Percentiles rank a stretch among this genome's conserved stretches.
Evolutionary conservation across 495 filamentous ascomycete genomes (phyloP).

Genomic region (Ramalina peruviana): DNA sequence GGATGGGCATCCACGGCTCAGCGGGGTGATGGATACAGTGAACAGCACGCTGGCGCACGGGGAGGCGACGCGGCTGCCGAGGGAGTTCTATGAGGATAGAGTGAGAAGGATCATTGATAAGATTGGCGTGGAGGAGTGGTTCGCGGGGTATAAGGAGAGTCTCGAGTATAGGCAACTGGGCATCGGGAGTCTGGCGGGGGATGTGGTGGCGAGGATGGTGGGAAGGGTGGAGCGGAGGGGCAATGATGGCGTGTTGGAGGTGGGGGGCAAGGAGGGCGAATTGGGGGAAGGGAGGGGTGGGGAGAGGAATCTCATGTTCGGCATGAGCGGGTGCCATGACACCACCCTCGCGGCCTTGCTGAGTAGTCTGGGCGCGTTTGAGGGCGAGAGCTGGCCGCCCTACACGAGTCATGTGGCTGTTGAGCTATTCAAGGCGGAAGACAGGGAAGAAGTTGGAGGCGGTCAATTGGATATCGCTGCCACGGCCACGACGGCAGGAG

Average conservation of each 20-base stretch:
- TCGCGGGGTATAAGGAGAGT: slow-evolving; percentile 68
- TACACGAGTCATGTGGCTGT: slow-evolving; percentile 86
- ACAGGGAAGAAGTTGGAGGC: not conserved
- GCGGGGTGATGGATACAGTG: slow-evolving; percentile 86
- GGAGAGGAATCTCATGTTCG: slow-evolving; percentile 49
- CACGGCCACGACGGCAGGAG: slow-evolving; percentile 4
- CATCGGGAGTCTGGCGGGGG: slow-evolving; percentile 71
- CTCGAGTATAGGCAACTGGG: slow-evolving; percentile 75
- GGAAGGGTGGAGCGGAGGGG: slow-evolving; percentile 49
- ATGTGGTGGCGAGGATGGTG: slow-evolving; percentile 76
- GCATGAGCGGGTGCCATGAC: slow-evolving; percentile 82
- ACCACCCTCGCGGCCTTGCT: slow-evolving; percentile 78
- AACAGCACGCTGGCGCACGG: slow-evolving; percentile 84
- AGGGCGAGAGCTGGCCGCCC: slow-evolving; percentile 66
- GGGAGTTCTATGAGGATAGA: slow-evolving; percentile 76
- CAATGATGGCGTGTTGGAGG: slow-evolving; percentile 38
- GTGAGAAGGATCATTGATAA: slow-evolving; percentile 55
- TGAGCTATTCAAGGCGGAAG: slow-evolving; percentile 57
- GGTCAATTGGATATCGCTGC: slow-evolving; percentile 3
- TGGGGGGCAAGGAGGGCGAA: slow-evolving; percentile 27
- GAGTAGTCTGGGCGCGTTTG: slow-evolving; percentile 63
- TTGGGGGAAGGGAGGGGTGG: slow-evolving; percentile 24
- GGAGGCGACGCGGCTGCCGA: slow-evolving; percentile 57
- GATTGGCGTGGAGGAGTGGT: slow-evolving; percentile 89
- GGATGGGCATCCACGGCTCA: slow-evolving; percentile 69